Conservation (phyloP, 176 grass and related monocot species). For the Aegilops longissima region DNA sequence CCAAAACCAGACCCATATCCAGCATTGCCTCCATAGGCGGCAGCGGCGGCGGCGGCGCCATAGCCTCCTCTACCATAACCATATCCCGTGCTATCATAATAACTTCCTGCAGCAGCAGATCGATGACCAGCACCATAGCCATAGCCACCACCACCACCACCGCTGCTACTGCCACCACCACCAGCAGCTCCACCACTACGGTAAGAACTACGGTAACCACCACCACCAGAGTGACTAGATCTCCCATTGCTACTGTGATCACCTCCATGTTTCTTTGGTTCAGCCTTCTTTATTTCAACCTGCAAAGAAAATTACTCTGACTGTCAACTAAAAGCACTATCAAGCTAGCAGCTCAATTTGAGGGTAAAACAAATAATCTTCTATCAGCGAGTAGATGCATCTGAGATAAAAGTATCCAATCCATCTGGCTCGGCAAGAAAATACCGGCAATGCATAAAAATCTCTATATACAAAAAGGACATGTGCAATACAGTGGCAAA, state of each 20-base stretch:
- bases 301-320: slow-evolving; percentile 31
- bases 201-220: slow-evolving; percentile 53
- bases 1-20: slow-evolving; percentile 60
- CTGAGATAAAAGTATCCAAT: not conserved
- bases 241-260: slow-evolving; percentile 63
- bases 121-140: slow-evolving; percentile 39
- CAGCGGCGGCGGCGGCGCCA: not conserved
- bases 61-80: slow-evolving; percentile 74
- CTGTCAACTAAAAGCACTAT: not conserved
- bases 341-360: not conserved
- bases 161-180: not conserved
- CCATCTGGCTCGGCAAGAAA: not conserved
- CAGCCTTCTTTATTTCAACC: slow-evolving; percentile 99
- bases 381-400: not conserved
- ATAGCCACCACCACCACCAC: not conserved
- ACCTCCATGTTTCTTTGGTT: slow-evolving; percentile 83
- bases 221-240: slow-evolving; percentile 38
- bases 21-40: slow-evolving; percentile 53
- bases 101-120: slow-evolving; percentile 43
- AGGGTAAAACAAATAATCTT: not conserved
- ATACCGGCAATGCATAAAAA: not conserved
- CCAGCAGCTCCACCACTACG: slow-evolving; percentile 31
- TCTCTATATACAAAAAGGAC: not conserved
- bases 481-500: not conserved
- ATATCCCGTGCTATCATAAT: slow-evolving; percentile 56